phyloP scores from a whole-genome alignment of 805 yeast species.

The Candida endomychidarum region DNA sequence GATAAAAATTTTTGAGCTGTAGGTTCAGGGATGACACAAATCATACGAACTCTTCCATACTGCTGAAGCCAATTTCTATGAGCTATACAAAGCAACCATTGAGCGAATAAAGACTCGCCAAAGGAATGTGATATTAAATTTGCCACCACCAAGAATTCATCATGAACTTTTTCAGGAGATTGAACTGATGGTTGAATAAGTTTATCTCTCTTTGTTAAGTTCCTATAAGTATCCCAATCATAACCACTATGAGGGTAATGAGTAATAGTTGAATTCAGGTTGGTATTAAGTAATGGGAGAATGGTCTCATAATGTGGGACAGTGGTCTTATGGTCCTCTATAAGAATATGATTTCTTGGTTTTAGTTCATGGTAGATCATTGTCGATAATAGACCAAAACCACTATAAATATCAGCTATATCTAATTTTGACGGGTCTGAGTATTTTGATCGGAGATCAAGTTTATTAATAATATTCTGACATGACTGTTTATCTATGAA shows the following conservation, averaged over 20 bases:
- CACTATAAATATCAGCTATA: slow-evolving; percentile 61
- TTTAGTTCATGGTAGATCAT: slow-evolving; percentile 57
- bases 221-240: slow-evolving; percentile 61
- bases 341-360: slow-evolving; percentile 63
- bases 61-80: slow-evolving; percentile 72
- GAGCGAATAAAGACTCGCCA: slow-evolving; percentile 71
- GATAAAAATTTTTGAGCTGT: slow-evolving; percentile 59
- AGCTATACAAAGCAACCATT: slow-evolving; percentile 69
- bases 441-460: slow-evolving; percentile 41
- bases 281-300: slow-evolving; percentile 16
- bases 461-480: slow-evolving; percentile 45
- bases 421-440: slow-evolving; percentile 40
- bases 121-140: slow-evolving; percentile 50
- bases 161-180: slow-evolving; percentile 44
- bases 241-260: slow-evolving; percentile 53
- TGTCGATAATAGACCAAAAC: slow-evolving; percentile 59
- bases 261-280: slow-evolving; percentile 21
- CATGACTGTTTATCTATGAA: slow-evolving; percentile 23
- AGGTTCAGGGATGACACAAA: slow-evolving; percentile 62
- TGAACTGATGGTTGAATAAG: slow-evolving; percentile 30
- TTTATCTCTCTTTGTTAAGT: slow-evolving; percentile 47
- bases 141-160: slow-evolving; percentile 57
- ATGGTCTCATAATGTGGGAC: slow-evolving; percentile 26
- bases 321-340: slow-evolving; percentile 49
- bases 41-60: slow-evolving; percentile 71